These are phyloP conservation scores for Scheffersomyces stambukii DNA, from an alignment of 1,139 yeast species.

Conservation along the genomic window DNA sequence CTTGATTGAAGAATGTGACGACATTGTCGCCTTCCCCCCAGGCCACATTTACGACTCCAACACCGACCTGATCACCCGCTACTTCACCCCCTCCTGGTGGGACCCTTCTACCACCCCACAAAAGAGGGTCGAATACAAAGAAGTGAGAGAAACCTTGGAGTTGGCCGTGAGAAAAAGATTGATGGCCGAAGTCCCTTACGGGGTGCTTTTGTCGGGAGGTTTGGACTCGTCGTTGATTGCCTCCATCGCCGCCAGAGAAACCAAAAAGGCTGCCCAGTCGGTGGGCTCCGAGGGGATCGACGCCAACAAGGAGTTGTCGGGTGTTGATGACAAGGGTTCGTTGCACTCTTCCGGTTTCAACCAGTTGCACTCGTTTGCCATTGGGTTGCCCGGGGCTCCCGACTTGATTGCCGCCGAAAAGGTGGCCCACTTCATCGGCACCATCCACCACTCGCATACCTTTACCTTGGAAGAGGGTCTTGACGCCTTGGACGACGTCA, in stretches of 20 bases:
- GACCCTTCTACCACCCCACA: slow-evolving; percentile 72
- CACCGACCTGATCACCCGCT: slow-evolving; percentile 80
- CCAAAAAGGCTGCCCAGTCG: slow-evolving; percentile 76
- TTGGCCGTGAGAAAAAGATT: slow-evolving; percentile 96
- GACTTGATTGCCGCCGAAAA: slow-evolving; percentile 94
- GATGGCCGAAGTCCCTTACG: slow-evolving; percentile 99
- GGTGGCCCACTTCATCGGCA: slow-evolving; percentile 92
- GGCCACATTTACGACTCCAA: slow-evolving; percentile 94
- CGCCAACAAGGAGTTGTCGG: slow-evolving; percentile 67
- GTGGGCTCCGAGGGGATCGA: slow-evolving; percentile 46
- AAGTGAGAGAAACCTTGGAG: slow-evolving; percentile 78
- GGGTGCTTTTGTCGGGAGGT: slow-evolving; percentile 95
- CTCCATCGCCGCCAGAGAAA: slow-evolving; percentile 94
- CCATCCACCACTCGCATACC: slow-evolving; percentile 96
- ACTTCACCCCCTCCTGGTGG: slow-evolving; percentile 94
- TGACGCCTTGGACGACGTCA: slow-evolving; percentile 92
- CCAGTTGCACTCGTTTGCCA: slow-evolving; percentile 89
- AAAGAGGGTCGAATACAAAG: slow-evolving; percentile 64
- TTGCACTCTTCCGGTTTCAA: slow-evolving; percentile 79
- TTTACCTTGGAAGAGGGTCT: slow-evolving; percentile 95
- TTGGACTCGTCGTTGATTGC: slow-evolving; percentile 95
- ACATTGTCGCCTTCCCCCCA: slow-evolving; percentile 92
- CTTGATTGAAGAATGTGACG: slow-evolving; percentile 90
- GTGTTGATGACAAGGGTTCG: slow-evolving; percentile 86
- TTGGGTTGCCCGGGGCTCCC: slow-evolving; percentile 97